Base-by-base conservation (phyloP, 2,329 filamentous ascomycete species). In the Aspergillus clavatus region DNA sequence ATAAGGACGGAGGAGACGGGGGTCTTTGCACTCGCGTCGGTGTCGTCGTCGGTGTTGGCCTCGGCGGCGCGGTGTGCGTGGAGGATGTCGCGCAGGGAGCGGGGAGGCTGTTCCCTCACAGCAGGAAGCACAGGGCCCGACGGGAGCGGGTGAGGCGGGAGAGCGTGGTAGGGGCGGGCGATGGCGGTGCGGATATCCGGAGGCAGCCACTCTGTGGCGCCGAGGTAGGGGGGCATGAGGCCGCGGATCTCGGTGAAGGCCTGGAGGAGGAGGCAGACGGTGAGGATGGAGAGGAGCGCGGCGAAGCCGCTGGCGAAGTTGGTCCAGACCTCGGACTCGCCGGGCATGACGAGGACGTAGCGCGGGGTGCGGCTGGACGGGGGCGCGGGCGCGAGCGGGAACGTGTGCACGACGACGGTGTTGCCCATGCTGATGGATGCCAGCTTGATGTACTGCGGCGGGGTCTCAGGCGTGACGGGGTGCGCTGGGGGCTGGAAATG, bases 351-450 rank as follows among this genome's bases (percentile, higher is more conserved):
- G 24, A 90, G 79, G 3, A 89, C 79, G 61, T 90, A 89, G 50
- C 87, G 86, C 7, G 78, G 73, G 0, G 79, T 68, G 18, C 71
- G 58, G 7, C 72, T 72, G n/a, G 60, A 52, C 3, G 65, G 56
- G 6, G 72, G 70, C 26, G 63, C 65, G 7, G 70, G 70, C 4
- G 70, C 63, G 5, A 95, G 77, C 0, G 87, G 83, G 51, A 95
- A 82, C 29, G 81, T 85, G 66, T 95, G 87, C 21, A 95, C 83
- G 23, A 86, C 81, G 31, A 89, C 81, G 0, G 83, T 87, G 63
- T 89, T 90, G 48, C 82, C 84, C 56, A 94, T 82, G 39, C 86
- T 89, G 31, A 88, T 85, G 38, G 86, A 90, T 23, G 87, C 89
- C 3, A 95, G 79, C 57, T 87, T 87, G 55, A 94, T 72, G 58